phyloP scores from a whole-genome alignment of 1,284 basidiomycete species.

The Thelephora terrestris region DNA sequence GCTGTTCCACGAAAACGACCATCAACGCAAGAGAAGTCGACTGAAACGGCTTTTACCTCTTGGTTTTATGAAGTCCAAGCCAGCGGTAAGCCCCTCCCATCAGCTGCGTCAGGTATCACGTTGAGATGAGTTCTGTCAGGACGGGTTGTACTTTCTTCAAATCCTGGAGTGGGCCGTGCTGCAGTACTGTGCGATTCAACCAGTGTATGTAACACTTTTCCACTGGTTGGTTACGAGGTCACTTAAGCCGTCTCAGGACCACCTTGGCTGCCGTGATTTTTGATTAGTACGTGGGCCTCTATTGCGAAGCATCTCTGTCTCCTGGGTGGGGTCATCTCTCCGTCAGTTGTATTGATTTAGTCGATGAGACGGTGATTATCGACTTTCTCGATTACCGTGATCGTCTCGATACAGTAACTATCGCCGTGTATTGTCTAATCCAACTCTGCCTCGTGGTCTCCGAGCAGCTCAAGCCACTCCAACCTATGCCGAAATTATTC shows the following conservation, averaged over 20 bases:
- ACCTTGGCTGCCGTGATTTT: conserved; percentile 57
- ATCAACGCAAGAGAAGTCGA: conserved; percentile 30
- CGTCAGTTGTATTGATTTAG: conserved; percentile 25
- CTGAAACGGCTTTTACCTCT: conserved; percentile 67
- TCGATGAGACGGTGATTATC: conserved; percentile 2
- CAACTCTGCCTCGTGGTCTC: conserved; percentile 61
- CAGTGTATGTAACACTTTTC: conserved; percentile 32
- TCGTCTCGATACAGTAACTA: conserved; percentile 63
- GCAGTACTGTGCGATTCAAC: conserved; percentile 71
- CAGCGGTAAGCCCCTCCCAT: conserved; percentile 28
- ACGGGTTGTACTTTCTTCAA: conserved; percentile 65
- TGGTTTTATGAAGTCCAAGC: conserved; percentile 52
- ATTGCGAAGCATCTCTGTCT: conserved; percentile 65
- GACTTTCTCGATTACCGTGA: conserved; percentile 37
- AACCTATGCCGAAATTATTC: conserved; percentile 64
- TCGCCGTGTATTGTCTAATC: conserved; percentile 74
- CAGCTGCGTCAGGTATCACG: background rate
- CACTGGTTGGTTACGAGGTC: background rate
- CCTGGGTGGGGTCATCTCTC: conserved; percentile 64
- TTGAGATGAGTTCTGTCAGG: conserved; percentile 22
- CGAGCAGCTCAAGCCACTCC: conserved; percentile 44
- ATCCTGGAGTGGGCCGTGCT: conserved; percentile 74
- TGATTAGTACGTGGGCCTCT: conserved; percentile 54
- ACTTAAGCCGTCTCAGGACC: conserved; percentile 29
- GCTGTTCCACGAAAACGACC: conserved; percentile 43